phyloP scores from a whole-genome alignment of 805 yeast genomes.

The Metschnikowia noctiluminum region DNA sequence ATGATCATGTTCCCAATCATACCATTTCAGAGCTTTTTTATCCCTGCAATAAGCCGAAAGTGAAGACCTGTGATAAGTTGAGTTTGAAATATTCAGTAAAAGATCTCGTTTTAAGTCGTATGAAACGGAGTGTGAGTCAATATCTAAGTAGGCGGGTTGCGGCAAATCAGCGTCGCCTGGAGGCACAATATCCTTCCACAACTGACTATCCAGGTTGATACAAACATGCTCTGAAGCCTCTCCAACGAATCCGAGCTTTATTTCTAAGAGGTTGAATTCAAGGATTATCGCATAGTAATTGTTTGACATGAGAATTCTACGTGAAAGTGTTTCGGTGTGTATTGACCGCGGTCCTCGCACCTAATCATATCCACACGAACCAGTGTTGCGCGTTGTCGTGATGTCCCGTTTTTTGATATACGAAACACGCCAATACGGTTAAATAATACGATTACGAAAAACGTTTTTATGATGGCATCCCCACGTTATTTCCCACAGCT shows the following conservation, averaged over 20 bases:
- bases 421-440: no score
- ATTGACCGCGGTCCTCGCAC: not conserved
- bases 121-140: constrained; percentile 13
- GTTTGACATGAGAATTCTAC: constrained; percentile 14
- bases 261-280: constrained; percentile 10
- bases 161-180: not conserved
- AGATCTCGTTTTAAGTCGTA: not conserved
- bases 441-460: no score
- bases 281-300: constrained; percentile 20
- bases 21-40: constrained; percentile 1
- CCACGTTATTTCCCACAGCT: no score
- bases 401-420: no score
- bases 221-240: constrained; percentile 11
- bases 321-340: not conserved
- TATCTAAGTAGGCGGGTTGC: constrained; percentile 12
- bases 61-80: not conserved
- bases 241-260: constrained; percentile 18
- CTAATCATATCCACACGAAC: no score
- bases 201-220: constrained; percentile 1
- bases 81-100: not conserved
- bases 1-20: constrained; percentile 13
- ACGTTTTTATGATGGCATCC: no score
- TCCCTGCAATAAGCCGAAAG: constrained; percentile 6
- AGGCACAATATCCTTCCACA: constrained; percentile 13
- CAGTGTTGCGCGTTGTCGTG: no score